A percentile compares a stretch with the other conserved stretches of the same genome.
Evolutionary conservation across 2,329 filamentous ascomycete species (phyloP).

Genomic region (Paraphoma chrysanthemicola): DNA sequence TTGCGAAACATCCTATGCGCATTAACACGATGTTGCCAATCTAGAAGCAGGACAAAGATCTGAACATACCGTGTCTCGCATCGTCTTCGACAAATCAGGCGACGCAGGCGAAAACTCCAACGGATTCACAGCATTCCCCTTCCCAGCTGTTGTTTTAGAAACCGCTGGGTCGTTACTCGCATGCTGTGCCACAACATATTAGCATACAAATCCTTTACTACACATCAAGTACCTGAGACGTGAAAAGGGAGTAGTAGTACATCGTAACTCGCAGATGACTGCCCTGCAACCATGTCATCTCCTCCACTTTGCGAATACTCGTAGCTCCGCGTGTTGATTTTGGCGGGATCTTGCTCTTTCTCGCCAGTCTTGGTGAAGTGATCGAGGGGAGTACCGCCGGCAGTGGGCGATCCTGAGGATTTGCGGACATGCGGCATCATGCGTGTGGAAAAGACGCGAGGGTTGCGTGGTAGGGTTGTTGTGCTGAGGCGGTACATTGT

Average conservation of each 20-base stretch:
- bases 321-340: constrained; percentile 6
- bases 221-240: not conserved
- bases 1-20: constrained; percentile 6
- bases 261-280: constrained; percentile 3
- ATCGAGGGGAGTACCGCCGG: not conserved
- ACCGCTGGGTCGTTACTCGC: constrained; percentile 3
- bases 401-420: not conserved
- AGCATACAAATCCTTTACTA: no score
- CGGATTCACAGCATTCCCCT: constrained; percentile 18
- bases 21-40: not conserved
- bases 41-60: not conserved
- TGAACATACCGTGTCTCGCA: constrained; percentile 8
- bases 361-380: constrained; percentile 8
- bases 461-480: not conserved
- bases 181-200: not conserved
- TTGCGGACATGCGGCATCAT: not conserved
- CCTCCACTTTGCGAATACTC: constrained; percentile 20
- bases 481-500: not conserved
- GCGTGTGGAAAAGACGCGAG: not conserved
- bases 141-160: constrained; percentile 13
- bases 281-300: constrained; percentile 16
- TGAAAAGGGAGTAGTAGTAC: not conserved
- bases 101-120: constrained; percentile 16
- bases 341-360: constrained; percentile 5
- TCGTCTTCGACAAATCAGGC: constrained; percentile 9